A percentile compares a stretch with the other conserved stretches of the same genome.
Conservation (phyloP, 2,329 filamentous ascomycete genomes). For the Rutstroemia sp. region DNA sequence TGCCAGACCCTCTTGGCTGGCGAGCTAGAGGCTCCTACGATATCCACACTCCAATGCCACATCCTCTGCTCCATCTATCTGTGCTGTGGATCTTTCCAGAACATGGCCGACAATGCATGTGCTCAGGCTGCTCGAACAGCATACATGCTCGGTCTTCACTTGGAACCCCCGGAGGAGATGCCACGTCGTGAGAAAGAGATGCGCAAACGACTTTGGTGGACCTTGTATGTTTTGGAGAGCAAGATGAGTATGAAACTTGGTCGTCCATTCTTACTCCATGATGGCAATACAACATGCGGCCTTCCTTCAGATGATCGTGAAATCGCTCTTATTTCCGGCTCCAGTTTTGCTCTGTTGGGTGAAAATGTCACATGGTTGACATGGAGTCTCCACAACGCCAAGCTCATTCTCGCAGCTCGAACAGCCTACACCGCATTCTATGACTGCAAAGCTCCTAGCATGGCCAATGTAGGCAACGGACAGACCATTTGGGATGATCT, state of each 20-base stretch:
- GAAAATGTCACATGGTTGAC: constrained; percentile 30
- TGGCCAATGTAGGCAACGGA: constrained; percentile 14
- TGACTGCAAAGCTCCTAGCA: constrained; percentile 21
- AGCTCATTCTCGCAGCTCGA: constrained; percentile 27
- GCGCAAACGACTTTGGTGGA: constrained; percentile 41
- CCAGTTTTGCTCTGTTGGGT: constrained; percentile 26
- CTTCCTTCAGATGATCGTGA: constrained; percentile 30
- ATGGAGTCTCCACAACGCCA: constrained; percentile 26
- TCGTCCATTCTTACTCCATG: constrained; percentile 28
- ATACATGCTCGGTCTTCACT: constrained; percentile 35
- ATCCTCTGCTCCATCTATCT: constrained; percentile 34
- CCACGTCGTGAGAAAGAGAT: constrained; percentile 30
- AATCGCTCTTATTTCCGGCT: constrained; percentile 20
- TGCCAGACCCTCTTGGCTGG: constrained; percentile 32
- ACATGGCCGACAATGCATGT: constrained; percentile 32
- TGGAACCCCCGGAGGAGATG: constrained; percentile 31
- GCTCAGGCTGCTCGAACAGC: constrained; percentile 32
- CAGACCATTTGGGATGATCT: constrained; percentile 27
- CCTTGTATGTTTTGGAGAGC: constrained; percentile 36
- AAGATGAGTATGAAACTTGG: constrained; percentile 33
- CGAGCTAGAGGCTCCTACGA: constrained; percentile 33
- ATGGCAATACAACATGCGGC: constrained; percentile 25
- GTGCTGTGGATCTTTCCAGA: constrained; percentile 33
- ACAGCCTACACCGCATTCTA: constrained; percentile 29
- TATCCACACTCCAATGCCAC: constrained; percentile 35